Conservation (phyloP, 2,329 filamentous ascomycete species). For the Clonostachys rosea region DNA sequence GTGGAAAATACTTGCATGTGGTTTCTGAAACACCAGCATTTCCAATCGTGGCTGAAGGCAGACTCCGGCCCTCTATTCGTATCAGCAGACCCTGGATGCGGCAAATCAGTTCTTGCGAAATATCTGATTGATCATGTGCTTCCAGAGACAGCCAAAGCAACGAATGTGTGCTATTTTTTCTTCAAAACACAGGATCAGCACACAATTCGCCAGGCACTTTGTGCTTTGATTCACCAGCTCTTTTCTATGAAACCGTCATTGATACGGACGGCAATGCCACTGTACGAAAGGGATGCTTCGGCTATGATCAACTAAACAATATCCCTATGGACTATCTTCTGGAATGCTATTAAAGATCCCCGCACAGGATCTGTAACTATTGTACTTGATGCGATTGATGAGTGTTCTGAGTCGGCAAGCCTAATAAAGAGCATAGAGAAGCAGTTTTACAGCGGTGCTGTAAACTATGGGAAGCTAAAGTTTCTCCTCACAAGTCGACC, state of each 20-base stretch:
- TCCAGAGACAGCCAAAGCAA: neutral
- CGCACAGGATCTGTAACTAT: constrained; percentile 19
- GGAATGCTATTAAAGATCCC: constrained; percentile 13
- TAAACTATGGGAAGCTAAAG: constrained; percentile 13
- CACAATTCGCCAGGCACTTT: constrained; percentile 24
- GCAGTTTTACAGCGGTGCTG: constrained; percentile 1
- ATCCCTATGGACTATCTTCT: constrained; percentile 25
- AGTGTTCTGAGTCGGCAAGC: constrained; percentile 17
- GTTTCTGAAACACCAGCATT: constrained; percentile 21
- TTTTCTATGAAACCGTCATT: constrained; percentile 21
- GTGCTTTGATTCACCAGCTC: constrained; percentile 31
- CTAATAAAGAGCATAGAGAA: constrained; percentile 8
- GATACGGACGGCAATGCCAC: constrained; percentile 21
- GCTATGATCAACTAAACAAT: constrained; percentile 10
- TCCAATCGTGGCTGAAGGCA: constrained; percentile 16
- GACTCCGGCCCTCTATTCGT: constrained; percentile 21
- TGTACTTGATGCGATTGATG: constrained; percentile 33
- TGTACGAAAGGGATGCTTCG: constrained; percentile 14
- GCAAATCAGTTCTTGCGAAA: constrained; percentile 29
- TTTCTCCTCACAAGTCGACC: constrained; percentile 28
- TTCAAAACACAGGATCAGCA: constrained; percentile 33
- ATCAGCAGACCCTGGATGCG: constrained; percentile 30
- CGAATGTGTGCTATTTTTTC: constrained; percentile 34
- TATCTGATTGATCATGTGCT: constrained; percentile 21
- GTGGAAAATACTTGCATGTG: constrained; percentile 16